Base-by-base conservation (phyloP, 83 land plant genomes). In the Picea engelmannii region DNA sequence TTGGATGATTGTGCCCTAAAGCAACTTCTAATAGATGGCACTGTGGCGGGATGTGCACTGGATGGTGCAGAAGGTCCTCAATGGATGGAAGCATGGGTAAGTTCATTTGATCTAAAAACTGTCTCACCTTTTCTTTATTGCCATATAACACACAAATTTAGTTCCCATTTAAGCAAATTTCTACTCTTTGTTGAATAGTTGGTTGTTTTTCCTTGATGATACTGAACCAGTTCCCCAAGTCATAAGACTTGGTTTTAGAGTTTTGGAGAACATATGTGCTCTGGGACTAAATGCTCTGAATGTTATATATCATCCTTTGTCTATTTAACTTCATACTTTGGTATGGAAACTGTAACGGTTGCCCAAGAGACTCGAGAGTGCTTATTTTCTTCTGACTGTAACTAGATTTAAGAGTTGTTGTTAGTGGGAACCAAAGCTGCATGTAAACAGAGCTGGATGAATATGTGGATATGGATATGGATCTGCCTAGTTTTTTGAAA, bases 21-120 rank as follows among this genome's bases (percentile, higher is more conserved):
- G 83, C 97, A 98, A 81, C 95, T 95, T 63, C 61, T 98, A 81
- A 94, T 96, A 84, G 99, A 98, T 84, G 99, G 99, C 4, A 96
- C 92, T 65, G 82, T 98, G 82, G 95, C 98, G 84, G 99, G 99
- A 18, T 98, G 99, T 88, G 99, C 99, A 21, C 83, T 98, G 84
- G 99, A 98, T 90, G 99, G 99, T 79, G 97, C 96, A 12, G 99
- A 98, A 89, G 99, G 99, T 68, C 99, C 99, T 74, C 99, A 96
- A 82, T 98, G 99, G 99, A 91, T 98, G 93, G 99, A 98, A 93
- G 99, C 99, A 81, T 98, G 99, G 99, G 99, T 98, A 98, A 86
- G 95, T 65, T 79, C 66, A 85, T 49, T 84, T 78, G 25, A 35
- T 63, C 80, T 75, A 81, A 78, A 81, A 66, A 79, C 78, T 77